Base-by-base conservation (phyloP, 495 filamentous ascomycete species). In the Bombardia bombarda region DNA sequence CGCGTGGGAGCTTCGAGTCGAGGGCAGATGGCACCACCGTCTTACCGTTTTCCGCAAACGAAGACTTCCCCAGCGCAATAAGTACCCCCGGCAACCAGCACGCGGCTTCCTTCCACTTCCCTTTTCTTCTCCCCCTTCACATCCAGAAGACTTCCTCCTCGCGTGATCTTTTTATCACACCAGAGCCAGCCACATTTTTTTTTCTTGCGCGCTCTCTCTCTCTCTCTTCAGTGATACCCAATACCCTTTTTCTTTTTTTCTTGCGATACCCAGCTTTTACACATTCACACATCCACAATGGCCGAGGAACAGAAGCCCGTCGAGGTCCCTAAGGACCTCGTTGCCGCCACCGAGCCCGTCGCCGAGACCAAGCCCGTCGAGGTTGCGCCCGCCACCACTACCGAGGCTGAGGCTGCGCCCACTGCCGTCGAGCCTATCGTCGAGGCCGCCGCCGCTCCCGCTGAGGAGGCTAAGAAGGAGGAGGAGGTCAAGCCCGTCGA, bases 401-500 rank as follows among this genome's bases (percentile, higher is more conserved):
- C 58, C 38, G 46, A 67, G 68, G 63, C 55, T n/a, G 40, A 50
- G 16, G 48, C 62, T 37, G 56, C 60, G 37, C 48, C 39, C 48
- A 43, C 63, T 61, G 66, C 58, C 41, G 63, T 64, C 50, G 69
- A 64, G 43, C 67, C 68, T 43, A 51, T 66, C 49, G 62, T 51
- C 6, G 55, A 70, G 4, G 62, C 55, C n/a, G 53, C 72, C 45
- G 60, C 66, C 38, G 74, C 73, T 43, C 76, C 79, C 56, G 57
- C 70, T 14, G 50, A 61, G 37, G 68, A 73, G 62, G 61, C 57
- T 18, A 62, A 74, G 54, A 71, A 70, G 61, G 54, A 72, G 47
- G 71, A 74, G 49, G 74, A 80, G 61, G 68, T 64, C 25, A 80
- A 83, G 65, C 77, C 79, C 55, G 58, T 69, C n/a, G 50, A 63